Base-by-base conservation (phyloP, 2,329 filamentous ascomycete genomes). In the Colletotrichum trifolii region DNA sequence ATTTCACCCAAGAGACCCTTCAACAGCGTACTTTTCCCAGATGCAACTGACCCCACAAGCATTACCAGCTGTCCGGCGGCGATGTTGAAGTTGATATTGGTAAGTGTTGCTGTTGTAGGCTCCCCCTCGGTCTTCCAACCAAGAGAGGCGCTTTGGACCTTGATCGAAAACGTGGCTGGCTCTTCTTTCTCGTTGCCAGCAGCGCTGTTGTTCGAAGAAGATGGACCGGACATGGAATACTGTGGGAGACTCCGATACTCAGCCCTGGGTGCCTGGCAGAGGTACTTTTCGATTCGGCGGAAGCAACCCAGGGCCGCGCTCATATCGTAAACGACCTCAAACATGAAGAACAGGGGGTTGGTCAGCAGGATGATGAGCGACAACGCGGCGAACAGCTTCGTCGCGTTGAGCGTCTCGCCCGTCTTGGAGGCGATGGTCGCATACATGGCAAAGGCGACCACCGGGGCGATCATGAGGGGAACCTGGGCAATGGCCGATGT, bases 1-100 rank as follows among this genome's bases (percentile, higher is more conserved):
- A 74, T 67, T 49, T 78, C 77, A 11, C 76, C 76, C 0, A 80
- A 70, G 0, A 84, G 69, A 0, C 75, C 75, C 55, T 78, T 79
- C 66, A 80, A 76, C 0, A 83, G 67, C 0, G 81, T 79, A 0
- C 77, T 81, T 66, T 84, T 84, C 0, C 82, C 82, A 1, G 77
- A 78, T 1, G 77, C 82, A 4, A 83, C 72, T 1, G 81, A 79
- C 0, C 81, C 81, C 9, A 81, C 71, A 0, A 83, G 68, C 4
- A 83, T 73, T 8, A 74, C 79, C 8, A 83, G 72, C 4, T 74
- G 69, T 4, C 69, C 71, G 0, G 64, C 57, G 2, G 69, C 67
- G 3, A 83, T 63, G 0, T 65, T 68, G 3, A 83, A 69, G n/a
- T 75, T 68, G 25, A 83, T 68, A 8, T 75, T 54, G 1, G 47